A percentile compares a stretch with the other conserved stretches of the same genome.
Conservation (phyloP, 305 asterid genomes). For the Fraxinus sp. region DNA sequence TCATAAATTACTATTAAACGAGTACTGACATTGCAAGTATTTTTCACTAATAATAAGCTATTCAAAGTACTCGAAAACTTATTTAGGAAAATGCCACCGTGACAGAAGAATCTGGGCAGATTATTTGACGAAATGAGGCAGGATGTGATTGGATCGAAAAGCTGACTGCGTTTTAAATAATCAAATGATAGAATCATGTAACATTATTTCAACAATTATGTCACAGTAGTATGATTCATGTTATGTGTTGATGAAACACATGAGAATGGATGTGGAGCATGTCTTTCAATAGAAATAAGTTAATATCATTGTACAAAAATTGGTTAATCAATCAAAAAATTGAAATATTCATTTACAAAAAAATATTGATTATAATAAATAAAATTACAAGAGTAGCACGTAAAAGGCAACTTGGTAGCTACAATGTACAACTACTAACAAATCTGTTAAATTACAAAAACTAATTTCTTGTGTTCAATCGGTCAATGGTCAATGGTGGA, state of each 20-base stretch:
- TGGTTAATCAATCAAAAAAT: neutral
- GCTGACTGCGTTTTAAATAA: neutral
- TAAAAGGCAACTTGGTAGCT: neutral
- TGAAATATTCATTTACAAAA: neutral
- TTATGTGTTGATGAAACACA: neutral
- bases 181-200: too few relatives aligned
- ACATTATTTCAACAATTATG: too few relatives aligned
- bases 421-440: neutral
- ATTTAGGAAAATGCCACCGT: neutral
- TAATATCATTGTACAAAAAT: neutral
- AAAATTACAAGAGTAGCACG: neutral
- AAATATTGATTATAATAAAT: neutral
- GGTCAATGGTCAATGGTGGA: neutral
- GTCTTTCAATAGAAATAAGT: neutral
- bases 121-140: neutral
- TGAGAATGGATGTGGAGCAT: neutral
- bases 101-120: neutral
- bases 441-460: neutral
- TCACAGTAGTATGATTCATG: too few relatives aligned
- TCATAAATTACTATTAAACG: neutral
- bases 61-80: neutral
- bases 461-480: neutral
- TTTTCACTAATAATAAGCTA: neutral
- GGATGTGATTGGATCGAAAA: too few relatives aligned
- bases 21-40: neutral